Conservation (phyloP, 208 protist species). For the Vickermania ingenoplastis region DNA sequence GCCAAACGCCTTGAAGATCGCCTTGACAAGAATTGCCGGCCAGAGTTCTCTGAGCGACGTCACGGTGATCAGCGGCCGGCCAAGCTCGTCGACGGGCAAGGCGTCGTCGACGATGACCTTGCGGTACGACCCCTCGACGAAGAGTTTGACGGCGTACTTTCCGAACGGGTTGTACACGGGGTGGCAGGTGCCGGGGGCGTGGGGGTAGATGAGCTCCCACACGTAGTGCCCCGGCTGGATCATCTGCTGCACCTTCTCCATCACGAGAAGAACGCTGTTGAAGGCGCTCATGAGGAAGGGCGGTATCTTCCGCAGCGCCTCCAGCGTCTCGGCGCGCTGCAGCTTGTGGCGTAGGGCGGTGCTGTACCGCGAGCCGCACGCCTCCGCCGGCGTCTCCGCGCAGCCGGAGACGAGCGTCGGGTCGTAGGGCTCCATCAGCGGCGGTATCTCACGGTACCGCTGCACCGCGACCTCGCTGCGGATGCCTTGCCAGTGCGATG, state of each 20-base stretch:
- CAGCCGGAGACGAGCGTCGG: slow-evolving; percentile 40
- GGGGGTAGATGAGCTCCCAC: slow-evolving; percentile 85
- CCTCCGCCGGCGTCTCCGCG: slow-evolving; percentile 55
- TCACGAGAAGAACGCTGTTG: slow-evolving; percentile 66
- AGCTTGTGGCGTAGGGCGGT: slow-evolving; percentile 70
- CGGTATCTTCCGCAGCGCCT: slow-evolving; percentile 42
- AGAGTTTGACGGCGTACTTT: slow-evolving; percentile 88
- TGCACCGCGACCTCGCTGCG: slow-evolving; percentile 19
- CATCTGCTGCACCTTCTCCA: slow-evolving; percentile 48
- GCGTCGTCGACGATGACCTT: slow-evolving; percentile 81
- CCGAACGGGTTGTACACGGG: slow-evolving; percentile 88
- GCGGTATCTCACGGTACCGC: slow-evolving; percentile 50
- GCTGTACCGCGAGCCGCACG: slow-evolving; percentile 68
- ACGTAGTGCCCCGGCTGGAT: slow-evolving; percentile 55
- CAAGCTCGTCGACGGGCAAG: slow-evolving; percentile 75
- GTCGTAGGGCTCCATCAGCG: slow-evolving; percentile 75
- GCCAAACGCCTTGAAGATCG: slow-evolving; percentile 57
- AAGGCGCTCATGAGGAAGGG: slow-evolving; percentile 88
- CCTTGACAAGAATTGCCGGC: slow-evolving; percentile 81
- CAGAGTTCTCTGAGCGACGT: slow-evolving; percentile 76
- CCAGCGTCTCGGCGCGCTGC: slow-evolving; percentile 51
- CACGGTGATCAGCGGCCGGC: slow-evolving; percentile 58
- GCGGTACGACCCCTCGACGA: slow-evolving; percentile 73
- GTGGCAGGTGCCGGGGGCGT: slow-evolving; percentile 66
- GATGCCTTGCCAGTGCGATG: slow-evolving; percentile 22